Base-by-base conservation (phyloP, 2,329 filamentous ascomycete species). In the Cladosporium velox region DNA sequence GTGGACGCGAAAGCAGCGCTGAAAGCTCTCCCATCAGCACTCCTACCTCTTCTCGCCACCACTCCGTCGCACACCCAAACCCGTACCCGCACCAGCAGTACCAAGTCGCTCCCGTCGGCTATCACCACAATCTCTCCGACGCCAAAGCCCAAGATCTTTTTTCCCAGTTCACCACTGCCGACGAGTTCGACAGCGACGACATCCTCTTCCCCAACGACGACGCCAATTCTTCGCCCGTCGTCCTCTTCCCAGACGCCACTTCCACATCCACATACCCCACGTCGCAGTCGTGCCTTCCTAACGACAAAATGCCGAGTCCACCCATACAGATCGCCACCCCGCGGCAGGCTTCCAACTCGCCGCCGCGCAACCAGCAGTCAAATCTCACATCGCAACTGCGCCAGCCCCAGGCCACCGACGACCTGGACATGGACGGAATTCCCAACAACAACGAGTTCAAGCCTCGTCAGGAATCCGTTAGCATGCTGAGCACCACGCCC, bases 311-410 rank as follows among this genome's bases (percentile, higher is more conserved):
- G 85, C 82, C 82, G 67, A 81, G 81, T 68, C 79, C 82, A 67
- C 86, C 87, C 55, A 86, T 89, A 76, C 84, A 88, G 75, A 88
- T 89, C 73, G 79, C 84, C 72, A 81, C 83, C 66, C 78, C 81
- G 67, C 69, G 80, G 74, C 74, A 83, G 82, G 72, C 82, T 83
- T 80, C 83, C 70, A 86, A 85, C 64, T 82, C 86, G 70, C 87
- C 85, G 35, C 86, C 87, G 60, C 85, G 85, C 67, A 85, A 84
- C 74, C 86, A 88, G 76, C 85, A 86, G 14, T 89, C 87, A 41
- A 88, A 87, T 72, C 79, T 89, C 70, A 88, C 86, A 5, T 87
- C 85, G 57, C 86, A 87, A 58, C 78, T 89, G 66, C 85, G 87
- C 72, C 77, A 79, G 12, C 79, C 79, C 63, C 72, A 79, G 66